Base-by-base conservation (phyloP, 2,329 filamentous ascomycete genomes). In the Alternaria dauci region DNA sequence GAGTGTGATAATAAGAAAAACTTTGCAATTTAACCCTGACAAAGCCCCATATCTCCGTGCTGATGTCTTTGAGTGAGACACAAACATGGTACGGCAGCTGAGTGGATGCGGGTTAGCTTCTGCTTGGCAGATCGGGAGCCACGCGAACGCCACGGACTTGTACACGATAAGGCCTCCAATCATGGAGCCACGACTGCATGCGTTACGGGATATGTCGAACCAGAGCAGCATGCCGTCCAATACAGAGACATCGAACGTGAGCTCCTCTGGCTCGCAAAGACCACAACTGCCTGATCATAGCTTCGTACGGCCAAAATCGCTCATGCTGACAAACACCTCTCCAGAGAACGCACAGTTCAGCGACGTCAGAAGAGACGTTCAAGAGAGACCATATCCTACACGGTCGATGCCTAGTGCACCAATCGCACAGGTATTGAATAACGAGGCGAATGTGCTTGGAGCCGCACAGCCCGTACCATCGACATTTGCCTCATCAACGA, bases 381-480 rank as follows among this genome's bases (percentile, higher is more conserved):
- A 54, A 12, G 43, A 52, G 32, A 56, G 52, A 23, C 30, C n/a
- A 16, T 55, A 47, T 34, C 43, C 57, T 20, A 44, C 44, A 26
- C 47, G 61, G 23, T 55, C 64, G 23, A 65, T 69, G 46, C 57
- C 77, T 8, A 63, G 71, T 42, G 76, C 74, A 4, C 77, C 78
- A 1, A 71, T 80, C 41, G 75, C 75, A 32, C 73, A 72, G 54
- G 76, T 79, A 3, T 55, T 76, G 38, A 78, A 79, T 53, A 61
- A 73, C 32, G 72, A 73, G 16, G 55, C 41, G 2, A 56, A 62
- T 16, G 51, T 65, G 25, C 63, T 64, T 5, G 55, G 43, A 14
- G 43, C 28, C 3, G 23, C 62, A n/a, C 69, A 69, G n/a, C 30
- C 61, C n/a, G 34, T 57, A 5, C 57, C 61, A 25, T 51, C 66